Evolutionary conservation across 1,284 basidiomycete genomes (phyloP).

Genomic region (Ganoderma meredithae): DNA sequence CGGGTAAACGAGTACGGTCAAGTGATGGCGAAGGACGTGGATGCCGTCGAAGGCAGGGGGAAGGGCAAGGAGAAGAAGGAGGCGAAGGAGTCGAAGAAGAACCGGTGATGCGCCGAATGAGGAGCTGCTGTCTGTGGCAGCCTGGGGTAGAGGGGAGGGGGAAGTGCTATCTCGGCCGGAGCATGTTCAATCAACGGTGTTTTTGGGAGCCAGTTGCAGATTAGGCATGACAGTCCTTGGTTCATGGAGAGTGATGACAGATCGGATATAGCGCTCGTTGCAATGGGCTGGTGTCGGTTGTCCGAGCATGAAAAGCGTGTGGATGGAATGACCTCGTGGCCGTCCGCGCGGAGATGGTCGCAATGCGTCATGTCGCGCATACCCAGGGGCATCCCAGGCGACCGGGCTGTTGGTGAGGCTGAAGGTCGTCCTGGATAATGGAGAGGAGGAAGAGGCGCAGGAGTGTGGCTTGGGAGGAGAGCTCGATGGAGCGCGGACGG

Average conservation of each 20-base stretch:
- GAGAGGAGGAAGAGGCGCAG: neutral
- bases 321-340: constrained; percentile 12
- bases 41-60: constrained; percentile 47
- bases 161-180: constrained; percentile 38
- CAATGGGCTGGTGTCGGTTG: constrained; percentile 18
- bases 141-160: constrained; percentile 22
- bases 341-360: neutral
- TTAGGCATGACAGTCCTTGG: constrained; percentile 22
- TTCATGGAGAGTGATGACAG: constrained; percentile 29
- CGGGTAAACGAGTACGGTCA: constrained; percentile 97
- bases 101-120: constrained; percentile 46
- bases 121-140: constrained; percentile 16
- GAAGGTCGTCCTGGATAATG: neutral
- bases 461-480: neutral
- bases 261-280: constrained; percentile 24
- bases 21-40: constrained; percentile 65
- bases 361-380: constrained; percentile 7
- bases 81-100: constrained; percentile 41
- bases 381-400: constrained; percentile 15
- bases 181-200: constrained; percentile 26
- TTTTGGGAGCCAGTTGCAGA: constrained; percentile 19
- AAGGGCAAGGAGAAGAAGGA: constrained; percentile 17
- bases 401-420: constrained; percentile 8
- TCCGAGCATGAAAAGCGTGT: neutral
- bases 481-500: neutral